Conservation (phyloP, 345 rosid species). For the Salix viminalis region DNA sequence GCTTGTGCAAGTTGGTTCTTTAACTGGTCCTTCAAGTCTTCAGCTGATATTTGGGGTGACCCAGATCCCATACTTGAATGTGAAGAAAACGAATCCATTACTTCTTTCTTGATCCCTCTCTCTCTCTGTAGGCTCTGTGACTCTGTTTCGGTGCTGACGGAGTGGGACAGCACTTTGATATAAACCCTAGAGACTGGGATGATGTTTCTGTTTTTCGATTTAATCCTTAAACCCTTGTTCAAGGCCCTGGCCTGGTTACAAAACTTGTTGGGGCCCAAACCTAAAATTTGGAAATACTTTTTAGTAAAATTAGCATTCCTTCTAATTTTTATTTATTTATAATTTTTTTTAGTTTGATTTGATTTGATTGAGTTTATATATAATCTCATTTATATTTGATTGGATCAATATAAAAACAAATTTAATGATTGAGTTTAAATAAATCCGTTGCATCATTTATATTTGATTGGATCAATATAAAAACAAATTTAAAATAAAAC, state of each 20-base stretch:
- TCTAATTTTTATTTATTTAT: no score
- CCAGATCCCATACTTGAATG: conserved; percentile 39
- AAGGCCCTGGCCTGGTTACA: not conserved
- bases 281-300: no score
- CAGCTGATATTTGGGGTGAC: conserved; percentile 42
- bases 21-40: conserved; percentile 63
- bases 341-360: no score
- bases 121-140: not conserved
- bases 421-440: no score
- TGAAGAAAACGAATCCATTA: conserved; percentile 71
- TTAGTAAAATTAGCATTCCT: not conserved
- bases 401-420: no score
- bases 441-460: no score
- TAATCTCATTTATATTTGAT: no score
- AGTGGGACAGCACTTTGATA: not conserved
- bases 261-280: not conserved
- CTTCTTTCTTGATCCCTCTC: not conserved
- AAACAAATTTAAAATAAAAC: no score
- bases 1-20: conserved; percentile 72
- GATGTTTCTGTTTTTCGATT: not conserved
- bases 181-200: not conserved
- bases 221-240: not conserved
- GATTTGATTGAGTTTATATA: no score
- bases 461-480: no score
- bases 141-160: not conserved